Conservation (phyloP, 2,329 filamentous ascomycete genomes). For the Fusarium humuli region DNA sequence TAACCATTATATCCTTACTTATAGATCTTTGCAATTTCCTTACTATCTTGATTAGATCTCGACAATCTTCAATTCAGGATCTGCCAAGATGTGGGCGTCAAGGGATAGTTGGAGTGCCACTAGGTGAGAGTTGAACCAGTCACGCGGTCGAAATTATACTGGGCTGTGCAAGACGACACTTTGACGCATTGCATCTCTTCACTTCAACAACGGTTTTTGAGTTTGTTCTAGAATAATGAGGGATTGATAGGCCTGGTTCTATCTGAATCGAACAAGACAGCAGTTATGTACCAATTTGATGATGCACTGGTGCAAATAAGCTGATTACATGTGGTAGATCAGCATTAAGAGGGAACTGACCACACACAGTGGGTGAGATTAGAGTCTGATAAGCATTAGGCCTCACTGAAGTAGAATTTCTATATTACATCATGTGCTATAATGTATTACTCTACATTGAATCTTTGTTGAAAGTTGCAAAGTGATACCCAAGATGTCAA, state of each 20-base stretch:
- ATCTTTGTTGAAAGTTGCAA: background rate
- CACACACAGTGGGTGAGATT: background rate
- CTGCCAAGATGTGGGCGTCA: constrained; percentile 20
- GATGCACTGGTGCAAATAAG: background rate
- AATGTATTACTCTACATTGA: background rate
- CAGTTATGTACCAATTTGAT: background rate
- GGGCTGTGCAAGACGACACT: constrained; percentile 21
- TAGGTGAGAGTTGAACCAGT: constrained; percentile 15
- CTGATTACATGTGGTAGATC: background rate
- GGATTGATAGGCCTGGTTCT: background rate
- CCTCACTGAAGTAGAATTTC: too few relatives aligned
- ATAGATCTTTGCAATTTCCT: background rate
- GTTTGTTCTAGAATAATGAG: background rate
- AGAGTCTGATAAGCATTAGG: background rate
- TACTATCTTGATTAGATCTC: background rate
- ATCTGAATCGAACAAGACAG: too few relatives aligned
- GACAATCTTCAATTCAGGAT: constrained; percentile 12
- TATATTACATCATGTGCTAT: background rate
- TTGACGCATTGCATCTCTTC: background rate
- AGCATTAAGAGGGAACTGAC: background rate
- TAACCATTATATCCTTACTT: background rate
- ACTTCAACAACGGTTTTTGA: background rate
- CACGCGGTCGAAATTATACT: constrained; percentile 23
- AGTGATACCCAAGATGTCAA: background rate
- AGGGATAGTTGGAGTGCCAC: constrained; percentile 27